Evolutionary conservation across 805 yeast genomes (phyloP), one percentile per base, ranked within the genome.

Genomic region (Sugiyamaella chiloensis): DNA sequence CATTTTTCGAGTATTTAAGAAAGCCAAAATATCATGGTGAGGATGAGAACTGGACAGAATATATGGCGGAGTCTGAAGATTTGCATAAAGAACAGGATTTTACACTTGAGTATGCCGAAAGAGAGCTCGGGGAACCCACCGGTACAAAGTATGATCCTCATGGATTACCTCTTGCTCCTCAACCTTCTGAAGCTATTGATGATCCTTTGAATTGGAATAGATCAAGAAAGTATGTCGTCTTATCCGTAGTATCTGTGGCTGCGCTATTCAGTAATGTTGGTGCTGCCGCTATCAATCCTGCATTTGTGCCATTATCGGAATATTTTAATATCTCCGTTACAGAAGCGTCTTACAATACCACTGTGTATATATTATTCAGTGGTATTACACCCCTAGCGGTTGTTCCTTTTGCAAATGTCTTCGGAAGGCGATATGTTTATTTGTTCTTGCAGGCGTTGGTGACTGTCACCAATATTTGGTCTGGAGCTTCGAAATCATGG

Each of bases 311-410:
- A n/a, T 59, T 77, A 31, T 71, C 66, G 62, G 61, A 61, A 26
- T 71, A 74, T 24, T 73, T 75, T 54, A 41, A 57, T 12, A 63
- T 70, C 14, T 58, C 69, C 11, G 65, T 67, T 36, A 67, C 68
- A 2, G 62, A 64, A 8, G 77, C 79, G 1, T 65, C 73, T 1
- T 60, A 77, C 27, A 78, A 79, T 2, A 61, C 78, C 49, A 62
- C 78, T 1, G 48, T 75, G 39, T 77, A 71, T 52, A 79, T 76
- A 11, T 54, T 76, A 21, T 81, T 80, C 4, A 76, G 76, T 55
- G 82, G 79, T 43, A 31, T 74, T 23, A 79, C 80, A 2, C 79
- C 79, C 1, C 63, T 76, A 63, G 50, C 74, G 1, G 71, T 75
- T 42, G 70, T 78, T 0, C 81, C 81, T 5, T 52, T 76, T 8